These are phyloP conservation scores for Alternaria brassicicola DNA, from an alignment of 2,329 filamentous ascomycete genomes.

Conservation along the genomic window DNA sequence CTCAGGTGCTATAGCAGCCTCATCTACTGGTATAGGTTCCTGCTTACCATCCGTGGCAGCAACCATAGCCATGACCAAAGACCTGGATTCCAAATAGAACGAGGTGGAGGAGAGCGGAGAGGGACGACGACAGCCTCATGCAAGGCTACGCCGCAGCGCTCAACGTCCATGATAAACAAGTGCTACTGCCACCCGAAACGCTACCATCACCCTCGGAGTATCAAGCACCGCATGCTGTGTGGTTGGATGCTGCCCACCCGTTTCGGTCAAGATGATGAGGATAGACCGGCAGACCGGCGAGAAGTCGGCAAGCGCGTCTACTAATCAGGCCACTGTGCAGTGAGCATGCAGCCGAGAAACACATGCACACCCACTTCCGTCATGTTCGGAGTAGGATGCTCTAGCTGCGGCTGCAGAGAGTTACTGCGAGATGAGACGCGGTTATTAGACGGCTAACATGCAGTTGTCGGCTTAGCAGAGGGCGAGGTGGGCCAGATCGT, in stretches of 20 bases:
- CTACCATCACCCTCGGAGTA: slow-evolving; percentile 23
- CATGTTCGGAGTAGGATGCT: slow-evolving; percentile 4
- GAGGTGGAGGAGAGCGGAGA: background rate
- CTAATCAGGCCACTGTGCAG: slow-evolving; percentile 8
- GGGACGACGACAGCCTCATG: background rate
- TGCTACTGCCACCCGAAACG: background rate
- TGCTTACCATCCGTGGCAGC: slow-evolving; percentile 18
- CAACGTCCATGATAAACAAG: slow-evolving; percentile 6
- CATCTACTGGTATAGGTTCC: slow-evolving; percentile 16
- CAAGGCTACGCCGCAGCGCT: slow-evolving; percentile 2
- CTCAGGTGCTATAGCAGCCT: slow-evolving; percentile 13
- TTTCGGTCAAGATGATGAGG: slow-evolving; percentile 4
- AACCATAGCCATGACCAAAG: slow-evolving; percentile 17
- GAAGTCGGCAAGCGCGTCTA: slow-evolving; percentile 14
- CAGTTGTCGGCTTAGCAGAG: slow-evolving; percentile 2
- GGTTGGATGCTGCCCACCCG: slow-evolving; percentile 7
- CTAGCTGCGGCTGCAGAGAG: background rate
- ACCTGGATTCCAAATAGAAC: background rate
- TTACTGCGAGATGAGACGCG: background rate
- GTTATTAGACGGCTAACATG: slow-evolving; percentile 3
- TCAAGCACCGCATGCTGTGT: slow-evolving; percentile 25
- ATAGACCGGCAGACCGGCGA: slow-evolving; percentile 8
- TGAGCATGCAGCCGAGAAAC: slow-evolving; percentile 5
- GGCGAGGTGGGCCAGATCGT: slow-evolving; percentile 6
- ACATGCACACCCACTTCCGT: slow-evolving; percentile 4